phyloP scores from a whole-genome alignment of 768 basidiomycete species.

The Daedaleopsis nitida region DNA sequence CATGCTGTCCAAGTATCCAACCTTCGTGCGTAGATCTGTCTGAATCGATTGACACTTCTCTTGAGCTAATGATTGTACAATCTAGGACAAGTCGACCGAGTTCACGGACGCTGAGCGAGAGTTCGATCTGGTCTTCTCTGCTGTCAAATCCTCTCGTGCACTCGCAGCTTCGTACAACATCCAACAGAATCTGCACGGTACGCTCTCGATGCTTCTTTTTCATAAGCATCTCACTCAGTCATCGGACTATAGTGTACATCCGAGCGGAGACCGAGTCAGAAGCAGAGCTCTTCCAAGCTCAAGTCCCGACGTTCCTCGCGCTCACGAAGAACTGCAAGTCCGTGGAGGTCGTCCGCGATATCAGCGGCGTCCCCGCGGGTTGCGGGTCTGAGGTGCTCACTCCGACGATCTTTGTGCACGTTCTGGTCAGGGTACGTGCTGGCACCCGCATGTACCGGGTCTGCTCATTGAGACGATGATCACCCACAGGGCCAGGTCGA shows the following conservation, averaged over 20 bases:
- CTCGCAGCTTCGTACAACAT: conserved; percentile 89
- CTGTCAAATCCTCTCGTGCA: conserved; percentile 78
- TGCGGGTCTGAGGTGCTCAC: conserved; percentile 85
- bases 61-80: neutral
- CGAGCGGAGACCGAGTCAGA: conserved; percentile 67
- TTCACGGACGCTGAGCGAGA: conserved; percentile 76
- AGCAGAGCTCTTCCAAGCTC: conserved; percentile 67
- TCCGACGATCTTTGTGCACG: conserved; percentile 71
- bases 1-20: conserved; percentile 87
- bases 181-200: conserved; percentile 82
- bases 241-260: conserved; percentile 62
- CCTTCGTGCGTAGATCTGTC: conserved; percentile 53
- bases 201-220: conserved; percentile 25
- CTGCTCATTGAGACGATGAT: too few relatives aligned
- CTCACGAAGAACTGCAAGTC: conserved; percentile 89
- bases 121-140: conserved; percentile 84
- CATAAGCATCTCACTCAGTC: neutral
- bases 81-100: conserved; percentile 59
- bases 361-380: conserved; percentile 78
- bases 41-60: neutral
- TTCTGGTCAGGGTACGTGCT: conserved; percentile 77
- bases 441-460: neutral
- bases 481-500: conserved; percentile 82
- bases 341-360: conserved; percentile 63
- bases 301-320: conserved; percentile 72